Evolutionary conservation across 768 basidiomycete genomes (phyloP).

Genomic region (Boletus subcaerulescens): DNA sequence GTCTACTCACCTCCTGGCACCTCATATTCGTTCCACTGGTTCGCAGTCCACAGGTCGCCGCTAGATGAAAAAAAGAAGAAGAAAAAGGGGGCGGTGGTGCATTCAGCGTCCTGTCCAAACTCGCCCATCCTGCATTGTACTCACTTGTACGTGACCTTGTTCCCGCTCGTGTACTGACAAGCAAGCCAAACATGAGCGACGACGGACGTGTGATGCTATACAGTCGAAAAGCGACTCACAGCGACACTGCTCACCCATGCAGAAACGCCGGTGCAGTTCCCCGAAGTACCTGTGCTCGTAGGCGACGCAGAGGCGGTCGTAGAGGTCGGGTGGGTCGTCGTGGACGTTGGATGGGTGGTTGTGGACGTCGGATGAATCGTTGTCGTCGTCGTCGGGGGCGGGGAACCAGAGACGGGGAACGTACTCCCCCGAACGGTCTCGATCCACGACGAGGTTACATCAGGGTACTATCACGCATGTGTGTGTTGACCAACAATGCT

Average conservation of each 20-base stretch:
- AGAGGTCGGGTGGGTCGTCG: neutral
- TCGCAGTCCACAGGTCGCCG: slow-evolving; percentile 48
- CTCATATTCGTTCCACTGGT: slow-evolving; percentile 46
- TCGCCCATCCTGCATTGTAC: neutral
- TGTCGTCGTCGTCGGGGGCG: neutral
- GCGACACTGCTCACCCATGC: slow-evolving; percentile 40
- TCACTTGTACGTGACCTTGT: slow-evolving; percentile 40
- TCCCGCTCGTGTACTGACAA: slow-evolving; percentile 42
- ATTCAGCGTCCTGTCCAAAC: slow-evolving; percentile 4
- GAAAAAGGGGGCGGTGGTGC: too few species aligned
- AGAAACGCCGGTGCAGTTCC: slow-evolving; percentile 40
- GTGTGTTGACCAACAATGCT: neutral
- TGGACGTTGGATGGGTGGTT: neutral
- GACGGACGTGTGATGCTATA: too few species aligned
- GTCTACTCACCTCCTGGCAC: slow-evolving; percentile 26
- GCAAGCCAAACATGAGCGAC: neutral
- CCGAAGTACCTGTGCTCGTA: slow-evolving; percentile 22
- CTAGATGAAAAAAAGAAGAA: slow-evolving; percentile 19
- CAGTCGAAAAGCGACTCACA: slow-evolving; percentile 27
- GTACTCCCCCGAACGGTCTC: slow-evolving; percentile 36
- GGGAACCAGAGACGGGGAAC: slow-evolving; percentile 29
- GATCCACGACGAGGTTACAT: slow-evolving; percentile 40
- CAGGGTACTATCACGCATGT: slow-evolving; percentile 31
- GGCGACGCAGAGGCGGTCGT: slow-evolving; percentile 14
- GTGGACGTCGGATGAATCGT: neutral